Evolutionary conservation across 805 yeast genomes (phyloP).

Genomic region (Candida nitratophila): DNA sequence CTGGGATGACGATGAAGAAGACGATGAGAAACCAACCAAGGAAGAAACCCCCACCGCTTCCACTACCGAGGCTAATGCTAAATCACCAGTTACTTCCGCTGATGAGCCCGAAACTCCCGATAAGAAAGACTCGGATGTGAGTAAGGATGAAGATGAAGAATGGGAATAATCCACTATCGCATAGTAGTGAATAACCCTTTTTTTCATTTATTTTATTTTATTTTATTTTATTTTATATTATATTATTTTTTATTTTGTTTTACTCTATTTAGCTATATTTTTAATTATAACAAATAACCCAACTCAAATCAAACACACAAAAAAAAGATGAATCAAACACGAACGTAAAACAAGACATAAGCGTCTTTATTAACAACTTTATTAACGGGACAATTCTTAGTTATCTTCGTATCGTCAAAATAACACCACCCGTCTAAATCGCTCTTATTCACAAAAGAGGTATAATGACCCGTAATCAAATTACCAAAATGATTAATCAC

Average conservation of each 20-base stretch:
- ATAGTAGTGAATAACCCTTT: background rate
- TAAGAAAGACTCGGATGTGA: constrained; percentile 5
- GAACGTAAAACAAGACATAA: constrained; percentile 71
- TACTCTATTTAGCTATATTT: no score
- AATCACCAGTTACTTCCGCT: background rate
- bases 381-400: constrained; percentile 38
- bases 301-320: no score
- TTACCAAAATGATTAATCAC: constrained; percentile 84
- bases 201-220: background rate
- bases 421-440: constrained; percentile 62
- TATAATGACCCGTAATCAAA: constrained; percentile 82
- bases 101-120: background rate
- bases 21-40: constrained; percentile 21
- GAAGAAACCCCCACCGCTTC: constrained; percentile 2
- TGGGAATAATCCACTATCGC: no score
- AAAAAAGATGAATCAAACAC: no score
- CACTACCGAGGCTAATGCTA: no score
- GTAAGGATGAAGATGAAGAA: constrained; percentile 37
- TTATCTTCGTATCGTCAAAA: constrained; percentile 74
- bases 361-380: constrained; percentile 69
- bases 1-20: constrained; percentile 47
- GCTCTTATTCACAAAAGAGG: constrained; percentile 68
- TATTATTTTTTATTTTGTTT: no score
- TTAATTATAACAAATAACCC: no score
- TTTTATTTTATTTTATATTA: background rate